Evolutionary conservation across 768 basidiomycete species (phyloP).

Genomic region (Xerocomus spinulosus): DNA sequence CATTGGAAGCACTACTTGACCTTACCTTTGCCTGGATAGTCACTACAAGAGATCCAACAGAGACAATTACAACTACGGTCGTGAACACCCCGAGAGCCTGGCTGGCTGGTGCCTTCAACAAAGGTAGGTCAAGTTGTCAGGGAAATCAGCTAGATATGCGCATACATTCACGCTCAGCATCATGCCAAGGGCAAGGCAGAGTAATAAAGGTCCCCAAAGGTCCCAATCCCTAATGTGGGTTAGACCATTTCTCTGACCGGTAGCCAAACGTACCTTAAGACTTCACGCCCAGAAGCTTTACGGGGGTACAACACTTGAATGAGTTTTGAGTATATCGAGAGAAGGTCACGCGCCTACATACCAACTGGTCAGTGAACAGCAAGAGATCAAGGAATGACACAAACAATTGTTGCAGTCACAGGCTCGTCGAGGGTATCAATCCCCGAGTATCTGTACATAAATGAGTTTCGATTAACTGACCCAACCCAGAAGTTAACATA

Average conservation of each 20-base stretch:
- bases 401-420: slow-evolving; percentile 79
- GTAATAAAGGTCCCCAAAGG: slow-evolving; percentile 90
- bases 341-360: slow-evolving; percentile 74
- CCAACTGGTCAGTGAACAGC: slow-evolving; percentile 7
- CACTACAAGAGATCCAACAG: slow-evolving; percentile 83
- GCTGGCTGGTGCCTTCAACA: slow-evolving; percentile 64
- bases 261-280: slow-evolving; percentile 53
- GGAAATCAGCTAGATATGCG: background rate
- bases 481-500: slow-evolving; percentile 14
- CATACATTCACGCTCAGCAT: slow-evolving; percentile 82
- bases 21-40: slow-evolving; percentile 93
- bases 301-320: slow-evolving; percentile 92
- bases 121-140: background rate
- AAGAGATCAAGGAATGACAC: slow-evolving; percentile 27
- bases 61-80: slow-evolving; percentile 89
- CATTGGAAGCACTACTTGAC: background rate
- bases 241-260: slow-evolving; percentile 2
- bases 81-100: slow-evolving; percentile 91
- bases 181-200: slow-evolving; percentile 74
- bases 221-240: slow-evolving; percentile 79
- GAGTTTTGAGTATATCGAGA: slow-evolving; percentile 89
- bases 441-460: slow-evolving; percentile 55
- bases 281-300: slow-evolving; percentile 68
- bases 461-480: background rate
- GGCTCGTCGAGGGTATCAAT: slow-evolving; percentile 91